Evolutionary conservation across 2,329 filamentous ascomycete genomes (phyloP).

Genomic region (Colletotrichum incanum): DNA sequence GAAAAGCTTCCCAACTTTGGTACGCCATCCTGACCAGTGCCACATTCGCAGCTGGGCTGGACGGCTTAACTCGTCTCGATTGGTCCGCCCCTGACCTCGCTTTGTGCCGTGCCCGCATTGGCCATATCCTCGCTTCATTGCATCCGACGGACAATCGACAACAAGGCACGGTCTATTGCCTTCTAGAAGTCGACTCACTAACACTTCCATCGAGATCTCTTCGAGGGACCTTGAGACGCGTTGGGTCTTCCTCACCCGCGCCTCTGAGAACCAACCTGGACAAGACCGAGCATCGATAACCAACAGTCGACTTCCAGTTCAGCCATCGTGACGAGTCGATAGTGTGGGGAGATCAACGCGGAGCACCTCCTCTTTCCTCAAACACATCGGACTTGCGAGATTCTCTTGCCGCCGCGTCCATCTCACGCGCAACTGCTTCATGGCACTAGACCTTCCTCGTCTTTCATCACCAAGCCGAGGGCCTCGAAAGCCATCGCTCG

Average conservation of each 20-base stretch:
- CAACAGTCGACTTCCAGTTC: neutral
- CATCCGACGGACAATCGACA: slow-evolving; percentile 17
- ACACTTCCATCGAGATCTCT: slow-evolving; percentile 1
- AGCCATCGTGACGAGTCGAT: neutral
- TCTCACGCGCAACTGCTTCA: neutral
- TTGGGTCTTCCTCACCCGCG: neutral
- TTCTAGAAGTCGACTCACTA: slow-evolving; percentile 20
- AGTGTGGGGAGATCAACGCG: neutral
- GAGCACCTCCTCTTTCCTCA: neutral
- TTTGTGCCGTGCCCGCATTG: slow-evolving; percentile 38
- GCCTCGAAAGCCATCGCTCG: slow-evolving; percentile 50
- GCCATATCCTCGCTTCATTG: slow-evolving; percentile 19
- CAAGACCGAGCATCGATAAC: neutral
- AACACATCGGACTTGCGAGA: neutral
- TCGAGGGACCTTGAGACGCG: slow-evolving; percentile 1
- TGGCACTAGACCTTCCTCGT: slow-evolving; percentile 38
- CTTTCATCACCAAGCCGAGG: slow-evolving; percentile 52
- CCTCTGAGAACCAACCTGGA: neutral
- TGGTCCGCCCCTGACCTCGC: slow-evolving; percentile 39
- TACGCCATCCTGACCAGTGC: slow-evolving; percentile 40
- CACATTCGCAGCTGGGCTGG: slow-evolving; percentile 32
- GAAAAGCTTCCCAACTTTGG: slow-evolving; percentile 33
- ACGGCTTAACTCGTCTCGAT: slow-evolving; percentile 36
- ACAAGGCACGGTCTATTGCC: slow-evolving; percentile 12
- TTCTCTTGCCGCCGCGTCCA: slow-evolving; percentile 4